Evolutionary conservation across 371 early-diverging fungal genomes (phyloP), one percentile per base, ranked within the genome.

Genomic region (Saksenaea oblongispora): DNA sequence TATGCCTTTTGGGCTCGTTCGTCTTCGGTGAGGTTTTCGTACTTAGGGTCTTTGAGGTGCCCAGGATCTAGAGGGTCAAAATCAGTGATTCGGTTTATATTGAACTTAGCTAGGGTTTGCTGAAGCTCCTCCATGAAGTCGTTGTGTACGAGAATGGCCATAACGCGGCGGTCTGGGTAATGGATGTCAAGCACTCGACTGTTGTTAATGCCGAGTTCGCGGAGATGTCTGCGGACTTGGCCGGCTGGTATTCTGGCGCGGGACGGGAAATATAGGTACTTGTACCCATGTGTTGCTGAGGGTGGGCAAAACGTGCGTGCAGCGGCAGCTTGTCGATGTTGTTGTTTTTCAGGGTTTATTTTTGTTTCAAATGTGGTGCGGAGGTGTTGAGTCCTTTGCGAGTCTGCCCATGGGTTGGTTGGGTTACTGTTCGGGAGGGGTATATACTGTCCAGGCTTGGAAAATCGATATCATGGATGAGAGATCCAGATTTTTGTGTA

Each of bases 21-120:
- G 1, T 7, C 17, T 15, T 4, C 5, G 34, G 41, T 22, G 0
- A 42, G 57, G 8, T 26, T 17, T 1, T 55, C 47, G 34, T 47
- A 56, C n/a, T 65, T 56, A n/a, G 67, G 67, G 34, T 67, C 59
- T 0, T 28, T 24, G 26, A 67, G 35, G 26, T 44, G 28, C 0
- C 1, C 11, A 4, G 62, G 67, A 44, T 62, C 59, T 8, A 41
- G n/a, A 7, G 67, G 59, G 39, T 62, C 55, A 24, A 58, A 61
- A 22, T 58, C 31, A 8, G n/a, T 44, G 27, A 44, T n/a, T 2
- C 36, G 34, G 24, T 8, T 22, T 13, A 57, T 28, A 2, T 15
- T 35, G n/a, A 27, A 15, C 27, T 37, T 8, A 22, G 47, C 53
- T 34, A 62, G 11, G 4, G 2, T n/a, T 3, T 9, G 31, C 10